Base-by-base conservation (phyloP, 306 rosid genomes). In the Castanopsis chinensis region DNA sequence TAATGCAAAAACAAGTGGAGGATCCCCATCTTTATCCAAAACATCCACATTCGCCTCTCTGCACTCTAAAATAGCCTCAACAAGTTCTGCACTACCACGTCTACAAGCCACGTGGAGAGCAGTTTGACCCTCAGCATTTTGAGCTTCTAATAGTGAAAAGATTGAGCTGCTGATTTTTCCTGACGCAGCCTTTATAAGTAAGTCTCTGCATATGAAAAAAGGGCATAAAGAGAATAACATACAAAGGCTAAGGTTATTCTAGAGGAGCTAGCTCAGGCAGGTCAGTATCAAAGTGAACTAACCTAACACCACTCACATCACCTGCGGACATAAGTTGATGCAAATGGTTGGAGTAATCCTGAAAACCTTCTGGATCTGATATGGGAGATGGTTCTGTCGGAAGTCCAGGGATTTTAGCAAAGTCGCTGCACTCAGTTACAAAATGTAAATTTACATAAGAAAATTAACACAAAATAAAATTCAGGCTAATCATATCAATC, bases 71-170 rank as follows among this genome's bases (percentile, higher is more conserved):
- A 95, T 95, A 71, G 92, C 91, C 77, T 93, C 96, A 11, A 95
- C 98, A 85, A 95, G 91, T 70, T 91, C 98, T 55, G 90, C 90
- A 80, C 90, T 89, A 76, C 99, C 99, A 41, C 98, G 96, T 75
- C 93, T 88, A 84, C 99, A 95, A 82, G 99, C 99, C 85, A 95
- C 80, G 83, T 95, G 99, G 69, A 95, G 98, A 77, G 97, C 99
- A 17, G 98, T 95, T 87, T 93, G 99, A 77, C 99, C 99, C 73
- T 91, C 97, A 64, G 88, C 89, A 88, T 93, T 90, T 87, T 90
- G 97, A 75, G 99, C 88, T 78, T 86, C 97, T 87, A 95, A 84
- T n/a, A 95, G 35, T 70, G 89, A 88, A 78, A 88, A 84, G 77
- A 93, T 77, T 79, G 85, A 83, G 72, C 78, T 76, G 82, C 82